phyloP scores from a whole-genome alignment of 169 alveolate species.

The Theileria equi region DNA sequence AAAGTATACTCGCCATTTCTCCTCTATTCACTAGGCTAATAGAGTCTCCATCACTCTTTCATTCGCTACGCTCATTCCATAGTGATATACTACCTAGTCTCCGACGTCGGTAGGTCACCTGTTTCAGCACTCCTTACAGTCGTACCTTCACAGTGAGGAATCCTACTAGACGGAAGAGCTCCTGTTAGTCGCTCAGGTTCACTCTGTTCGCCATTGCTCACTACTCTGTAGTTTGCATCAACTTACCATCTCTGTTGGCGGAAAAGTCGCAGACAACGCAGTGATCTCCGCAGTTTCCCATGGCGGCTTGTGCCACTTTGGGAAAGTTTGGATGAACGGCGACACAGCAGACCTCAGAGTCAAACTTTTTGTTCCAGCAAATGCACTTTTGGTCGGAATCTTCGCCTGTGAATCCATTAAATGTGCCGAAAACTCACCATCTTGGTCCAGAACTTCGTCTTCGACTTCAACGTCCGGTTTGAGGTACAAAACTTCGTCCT shows the following conservation, averaged over 20 bases:
- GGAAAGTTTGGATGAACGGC: slow-evolving; percentile 58
- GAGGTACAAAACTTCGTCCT: slow-evolving; percentile 42
- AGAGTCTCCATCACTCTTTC: too few relatives aligned
- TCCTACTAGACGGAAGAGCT: too few relatives aligned
- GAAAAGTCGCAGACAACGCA: slow-evolving; percentile 40
- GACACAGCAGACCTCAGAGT: slow-evolving; percentile 28
- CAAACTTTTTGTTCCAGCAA: slow-evolving; percentile 47
- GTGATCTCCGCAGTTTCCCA: slow-evolving; percentile 54
- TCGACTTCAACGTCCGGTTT: slow-evolving; percentile 40
- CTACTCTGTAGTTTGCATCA: background rate
- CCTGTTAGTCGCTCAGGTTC: too few relatives aligned
- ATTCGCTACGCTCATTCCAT: too few relatives aligned
- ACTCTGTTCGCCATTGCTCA: too few relatives aligned
- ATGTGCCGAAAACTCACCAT: background rate
- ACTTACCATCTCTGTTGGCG: slow-evolving; percentile 1
- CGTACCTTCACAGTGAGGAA: too few relatives aligned
- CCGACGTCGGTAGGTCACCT: too few relatives aligned
- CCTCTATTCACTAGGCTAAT: too few relatives aligned
- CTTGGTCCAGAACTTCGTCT: slow-evolving; percentile 7
- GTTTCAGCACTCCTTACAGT: too few relatives aligned
- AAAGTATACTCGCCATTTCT: too few relatives aligned
- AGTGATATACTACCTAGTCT: too few relatives aligned
- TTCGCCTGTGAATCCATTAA: background rate
- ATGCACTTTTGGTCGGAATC: slow-evolving; percentile 14
- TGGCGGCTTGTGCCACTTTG: slow-evolving; percentile 49